A percentile compares a stretch with the other conserved stretches of the same genome.
phyloP scores from a whole-genome alignment of 495 filamentous ascomycete genomes.

The Hypoxylon fragiforme region DNA sequence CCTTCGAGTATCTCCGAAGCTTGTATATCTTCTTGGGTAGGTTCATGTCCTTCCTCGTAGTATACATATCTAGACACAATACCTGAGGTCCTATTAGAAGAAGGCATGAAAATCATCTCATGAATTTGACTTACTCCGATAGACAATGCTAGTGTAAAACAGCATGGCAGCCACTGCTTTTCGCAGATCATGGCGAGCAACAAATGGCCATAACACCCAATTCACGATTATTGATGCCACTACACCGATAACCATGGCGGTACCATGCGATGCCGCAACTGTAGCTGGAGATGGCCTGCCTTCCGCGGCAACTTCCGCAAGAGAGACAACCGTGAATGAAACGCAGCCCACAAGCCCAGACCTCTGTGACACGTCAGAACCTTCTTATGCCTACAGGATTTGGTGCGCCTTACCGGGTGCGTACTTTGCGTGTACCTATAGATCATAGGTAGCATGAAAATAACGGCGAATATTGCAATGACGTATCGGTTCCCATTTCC shows the following conservation, averaged over 20 bases:
- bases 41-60: constrained; percentile 55
- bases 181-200: constrained; percentile 60
- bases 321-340: constrained; percentile 58
- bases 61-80: constrained; percentile 63
- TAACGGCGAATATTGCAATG: constrained; percentile 57
- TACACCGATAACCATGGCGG: constrained; percentile 55
- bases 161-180: constrained; percentile 59
- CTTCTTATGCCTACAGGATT: not conserved
- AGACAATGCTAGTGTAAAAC: constrained; percentile 58
- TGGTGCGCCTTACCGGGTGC: constrained; percentile 47
- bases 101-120: not conserved
- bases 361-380: constrained; percentile 29
- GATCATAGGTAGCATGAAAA: constrained; percentile 61
- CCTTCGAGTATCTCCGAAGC: constrained; percentile 61
- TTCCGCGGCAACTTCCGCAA: constrained; percentile 45
- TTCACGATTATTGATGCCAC: constrained; percentile 56
- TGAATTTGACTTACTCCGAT: constrained; percentile 38
- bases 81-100: constrained; percentile 29
- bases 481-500: constrained; percentile 56
- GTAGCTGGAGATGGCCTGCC: constrained; percentile 39
- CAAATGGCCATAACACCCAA: constrained; percentile 63
- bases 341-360: constrained; percentile 59
- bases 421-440: constrained; percentile 59
- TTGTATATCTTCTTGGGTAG: constrained; percentile 52
- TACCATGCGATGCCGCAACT: constrained; percentile 53